Evolutionary conservation across 164 flowering plant genomes (phyloP).

Genomic region (Chimonanthus praecox): DNA sequence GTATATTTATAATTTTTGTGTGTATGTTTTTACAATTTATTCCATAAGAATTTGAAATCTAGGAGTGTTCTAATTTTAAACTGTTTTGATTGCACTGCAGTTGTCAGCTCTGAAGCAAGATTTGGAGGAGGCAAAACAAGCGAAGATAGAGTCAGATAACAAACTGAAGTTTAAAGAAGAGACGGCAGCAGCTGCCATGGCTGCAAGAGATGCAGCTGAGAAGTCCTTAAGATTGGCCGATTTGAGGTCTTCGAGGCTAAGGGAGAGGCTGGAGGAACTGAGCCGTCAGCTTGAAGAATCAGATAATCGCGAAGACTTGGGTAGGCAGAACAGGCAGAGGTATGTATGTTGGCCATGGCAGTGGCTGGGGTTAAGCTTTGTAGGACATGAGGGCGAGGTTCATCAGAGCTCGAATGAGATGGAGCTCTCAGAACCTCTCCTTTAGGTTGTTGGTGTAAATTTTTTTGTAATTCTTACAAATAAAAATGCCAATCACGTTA

Average conservation of each 20-base stretch:
- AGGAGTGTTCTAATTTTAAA: not conserved
- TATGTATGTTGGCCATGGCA: slow-evolving; percentile 98
- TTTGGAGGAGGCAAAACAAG: slow-evolving; percentile 75
- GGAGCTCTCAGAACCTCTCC: slow-evolving; percentile 94
- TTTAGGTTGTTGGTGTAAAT: slow-evolving; percentile 27
- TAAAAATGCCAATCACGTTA: not conserved
- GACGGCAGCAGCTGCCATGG: slow-evolving; percentile 92
- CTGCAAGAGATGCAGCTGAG: slow-evolving; percentile 95
- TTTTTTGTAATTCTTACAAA: not conserved
- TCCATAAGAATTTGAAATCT: not conserved
- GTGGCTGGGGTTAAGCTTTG: slow-evolving; percentile 80
- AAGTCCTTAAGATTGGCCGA: slow-evolving; percentile 82
- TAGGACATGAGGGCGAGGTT: slow-evolving; percentile 41
- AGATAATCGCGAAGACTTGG: slow-evolving; percentile 51
- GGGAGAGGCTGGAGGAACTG: slow-evolving; percentile 86
- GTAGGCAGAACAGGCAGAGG: slow-evolving; percentile 37
- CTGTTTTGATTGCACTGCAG: slow-evolving; percentile 36
- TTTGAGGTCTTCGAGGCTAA: slow-evolving; percentile 64
- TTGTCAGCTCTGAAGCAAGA: slow-evolving; percentile 57
- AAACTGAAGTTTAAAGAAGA: slow-evolving; percentile 93
- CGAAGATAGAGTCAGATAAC: slow-evolving; percentile 63
- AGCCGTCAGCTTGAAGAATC: slow-evolving; percentile 71
- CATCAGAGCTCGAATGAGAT: slow-evolving; percentile 75
- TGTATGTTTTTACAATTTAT: too few species aligned
- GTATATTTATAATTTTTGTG: too few species aligned